phyloP scores from a whole-genome alignment of 305 asterid species.

The Fraxinus latifolia region DNA sequence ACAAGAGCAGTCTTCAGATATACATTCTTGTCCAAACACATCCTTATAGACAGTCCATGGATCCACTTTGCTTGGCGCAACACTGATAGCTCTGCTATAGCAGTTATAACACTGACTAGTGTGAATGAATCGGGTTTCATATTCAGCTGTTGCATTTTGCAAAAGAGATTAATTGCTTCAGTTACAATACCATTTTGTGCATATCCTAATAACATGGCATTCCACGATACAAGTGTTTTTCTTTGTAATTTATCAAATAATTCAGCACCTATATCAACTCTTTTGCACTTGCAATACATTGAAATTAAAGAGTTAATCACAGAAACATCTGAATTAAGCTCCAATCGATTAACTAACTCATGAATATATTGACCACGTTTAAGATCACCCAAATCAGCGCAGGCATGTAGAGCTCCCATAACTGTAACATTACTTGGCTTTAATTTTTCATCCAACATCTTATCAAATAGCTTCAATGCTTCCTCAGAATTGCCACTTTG shows the following conservation, averaged over 20 bases:
- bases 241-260: conserved; percentile 47
- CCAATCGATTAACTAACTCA: conserved; percentile 39
- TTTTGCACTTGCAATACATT: conserved; percentile 87
- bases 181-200: conserved; percentile 65
- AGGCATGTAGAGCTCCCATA: conserved; percentile 80
- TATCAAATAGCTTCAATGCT: conserved; percentile 61
- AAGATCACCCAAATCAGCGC: conserved; percentile 56
- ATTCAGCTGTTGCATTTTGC: conserved; percentile 53
- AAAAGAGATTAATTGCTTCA: conserved; percentile 62
- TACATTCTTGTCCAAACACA: conserved; percentile 47
- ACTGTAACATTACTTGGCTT: conserved; percentile 71
- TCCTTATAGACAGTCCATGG: conserved; percentile 63
- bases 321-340: conserved; percentile 53
- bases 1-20: conserved; percentile 82
- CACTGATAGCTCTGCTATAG: conserved; percentile 77
- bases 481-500: conserved; percentile 68
- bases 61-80: conserved; percentile 83
- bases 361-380: conserved; percentile 63
- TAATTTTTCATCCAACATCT: conserved; percentile 59
- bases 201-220: conserved; percentile 79
- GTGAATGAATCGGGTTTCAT: conserved; percentile 80
- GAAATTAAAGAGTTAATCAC: conserved; percentile 76
- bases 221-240: conserved; percentile 84
- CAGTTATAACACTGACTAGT: conserved; percentile 73
- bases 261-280: conserved; percentile 57